Evolutionary conservation across 1,284 basidiomycete species (phyloP), one percentile per base, ranked within the genome.

Genomic region (Heterobasidion occidentale): DNA sequence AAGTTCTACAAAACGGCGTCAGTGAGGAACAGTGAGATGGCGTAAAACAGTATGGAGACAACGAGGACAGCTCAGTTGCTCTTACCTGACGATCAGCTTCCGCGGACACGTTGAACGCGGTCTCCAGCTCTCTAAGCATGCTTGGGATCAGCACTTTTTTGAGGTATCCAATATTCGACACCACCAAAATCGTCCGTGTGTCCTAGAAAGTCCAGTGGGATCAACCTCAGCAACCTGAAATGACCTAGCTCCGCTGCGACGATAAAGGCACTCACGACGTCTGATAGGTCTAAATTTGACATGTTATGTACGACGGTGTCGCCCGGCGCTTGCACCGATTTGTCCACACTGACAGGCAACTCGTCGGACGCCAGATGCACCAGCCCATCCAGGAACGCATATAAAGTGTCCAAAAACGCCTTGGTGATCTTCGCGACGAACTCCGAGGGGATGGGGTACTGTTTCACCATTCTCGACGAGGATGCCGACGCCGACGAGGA

Each of bases 371-470:
- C 92, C 12, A 98, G 77, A 55, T 86, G 81, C 27, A 95, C 83
- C 51, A 98, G 75, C 0, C 96, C 96, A 63, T 98, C 94, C 50
- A 98, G 75, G 62, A 97, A 88, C 27, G 88, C 86, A 69, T 96
- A 94, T 35, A 97, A 67, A 1, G 88, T 83, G 66, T 98, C 94
- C 51, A 98, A 71, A 71, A 98, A 98, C 0, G 89, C 84, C 60
- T 88, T 90, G 20, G 86, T 88, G 65, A 98, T 89, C 72, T 90
- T 91, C 14, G 76, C 67, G 19, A 80, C 72, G 61, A 86, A 87
- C 7, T 79, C 78, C 45, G 74, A 71, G 3, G 82, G 74, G 46
- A 90, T 74, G 9, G 76, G 68, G 60, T 80, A 78, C 63, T 88
- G 86, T 60, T 82, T 83, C 46, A 74, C 68, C 12, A 76, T 70